Percentiles rank a stretch among this genome's conserved stretches.
Conservation (phyloP, 169 alveolate genomes). For the Eimeria acervulina region DNA sequence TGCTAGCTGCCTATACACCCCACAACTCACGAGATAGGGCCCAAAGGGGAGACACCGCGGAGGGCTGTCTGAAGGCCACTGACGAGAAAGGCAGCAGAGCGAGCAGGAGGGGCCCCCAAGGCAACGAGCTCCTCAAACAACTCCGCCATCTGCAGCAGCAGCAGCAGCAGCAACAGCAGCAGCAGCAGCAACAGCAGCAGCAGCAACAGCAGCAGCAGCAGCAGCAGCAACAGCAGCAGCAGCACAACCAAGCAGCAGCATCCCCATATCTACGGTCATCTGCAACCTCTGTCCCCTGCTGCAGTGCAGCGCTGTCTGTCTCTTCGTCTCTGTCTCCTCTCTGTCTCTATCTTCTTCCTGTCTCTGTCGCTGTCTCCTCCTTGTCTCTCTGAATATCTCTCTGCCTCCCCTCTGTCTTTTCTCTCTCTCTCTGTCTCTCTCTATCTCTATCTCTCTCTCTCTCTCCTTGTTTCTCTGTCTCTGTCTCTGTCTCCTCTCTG, state of each 20-base stretch:
- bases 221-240: not conserved
- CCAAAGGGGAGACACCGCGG: not conserved
- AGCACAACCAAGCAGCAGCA: not conserved
- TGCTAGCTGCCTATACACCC: not conserved
- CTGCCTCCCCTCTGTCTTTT: not conserved
- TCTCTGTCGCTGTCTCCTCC: not conserved
- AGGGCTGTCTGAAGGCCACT: not conserved
- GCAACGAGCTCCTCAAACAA: constrained; percentile 25
- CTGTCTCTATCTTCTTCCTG: no score
- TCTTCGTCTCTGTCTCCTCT: no score
- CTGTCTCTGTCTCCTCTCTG: not conserved
- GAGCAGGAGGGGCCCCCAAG: not conserved
- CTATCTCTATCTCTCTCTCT: not conserved
- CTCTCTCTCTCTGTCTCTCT: not conserved
- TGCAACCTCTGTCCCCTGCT: no score
- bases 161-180: constrained; percentile 31
- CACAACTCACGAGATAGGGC: not conserved
- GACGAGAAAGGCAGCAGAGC: not conserved
- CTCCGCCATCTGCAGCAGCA: not conserved
- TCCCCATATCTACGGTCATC: no score
- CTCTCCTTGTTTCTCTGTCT: not conserved
- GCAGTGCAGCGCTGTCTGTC: not conserved
- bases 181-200: not conserved
- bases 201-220: not conserved
- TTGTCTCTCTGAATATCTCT: not conserved